Evolutionary conservation across 2,329 filamentous ascomycete species (phyloP), one percentile per base, ranked within the genome.

Genomic region (Trichoderma sp.): DNA sequence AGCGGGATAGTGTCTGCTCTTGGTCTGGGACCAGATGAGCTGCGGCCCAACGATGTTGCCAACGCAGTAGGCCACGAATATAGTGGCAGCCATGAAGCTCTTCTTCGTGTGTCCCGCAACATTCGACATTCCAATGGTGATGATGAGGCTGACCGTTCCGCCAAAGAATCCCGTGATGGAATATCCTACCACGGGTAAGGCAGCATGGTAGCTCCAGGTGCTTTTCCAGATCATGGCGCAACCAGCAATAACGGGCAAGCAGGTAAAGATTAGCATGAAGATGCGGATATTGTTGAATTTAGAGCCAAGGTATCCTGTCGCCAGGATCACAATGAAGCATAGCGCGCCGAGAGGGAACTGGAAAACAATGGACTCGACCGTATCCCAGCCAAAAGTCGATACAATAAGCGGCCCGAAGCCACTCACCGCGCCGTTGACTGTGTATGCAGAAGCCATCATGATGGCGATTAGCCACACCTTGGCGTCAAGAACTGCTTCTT

Each of bases 61-160:
- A 3, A 93, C 88, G 68, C 90, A 92, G 75, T 93, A 93, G 0
- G 89, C 90, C 0, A 92, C 89, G 71, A 93, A 94, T 1, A 92
- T 90, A 0, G 89, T 88, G 0, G 89, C 88, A 0, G 91, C 89
- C 84, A 91, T 92, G 74, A 91, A 89, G 72, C 88, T 91, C 82
- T 93, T 93, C 81, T 94, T 94, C 0, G 91, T 93, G 29, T 91
- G 86, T 0, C 92, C 91, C 0, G 91, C 91, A 0, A 93, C 90
- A 72, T 94, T 94, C 13, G 87, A 86, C 83, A 85, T 85, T 40
- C 83, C 83, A 6, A 86, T 71, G 0, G 83, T 83, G 71, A 87
- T 84, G 64, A 83, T 81, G 53, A 87, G 80, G 55, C 87, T 89
- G 0, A 92, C 91, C 0, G 92, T 90, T 0, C 87, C 88, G 0